Evolutionary conservation across 352 stramenopile genomes (phyloP).

Genomic region (Phytophthora aleatoria): DNA sequence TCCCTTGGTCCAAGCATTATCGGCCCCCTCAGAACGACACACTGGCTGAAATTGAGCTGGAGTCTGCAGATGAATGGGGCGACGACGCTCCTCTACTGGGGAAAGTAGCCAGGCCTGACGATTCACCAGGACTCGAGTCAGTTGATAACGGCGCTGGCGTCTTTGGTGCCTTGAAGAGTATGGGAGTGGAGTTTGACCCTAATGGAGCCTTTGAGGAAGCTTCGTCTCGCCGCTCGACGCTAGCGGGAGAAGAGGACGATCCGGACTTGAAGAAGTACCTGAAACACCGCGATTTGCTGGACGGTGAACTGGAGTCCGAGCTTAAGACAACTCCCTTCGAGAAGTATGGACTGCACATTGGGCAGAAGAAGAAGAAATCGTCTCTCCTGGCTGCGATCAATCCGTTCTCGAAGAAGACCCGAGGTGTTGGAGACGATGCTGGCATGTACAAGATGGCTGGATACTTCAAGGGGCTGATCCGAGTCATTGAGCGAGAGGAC

Average conservation of each 20-base stretch:
- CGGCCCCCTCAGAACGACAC: slow-evolving; percentile 65
- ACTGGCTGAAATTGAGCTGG: slow-evolving; percentile 72
- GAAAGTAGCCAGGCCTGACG: slow-evolving; percentile 21
- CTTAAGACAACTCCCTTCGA: slow-evolving; percentile 90
- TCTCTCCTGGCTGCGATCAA: slow-evolving; percentile 70
- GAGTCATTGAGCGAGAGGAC: slow-evolving; percentile 83
- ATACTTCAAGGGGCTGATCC: slow-evolving; percentile 92
- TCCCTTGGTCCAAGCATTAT: slow-evolving; percentile 85
- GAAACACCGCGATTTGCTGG: slow-evolving; percentile 71
- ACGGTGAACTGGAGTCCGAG: slow-evolving; percentile 71
- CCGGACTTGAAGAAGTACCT: slow-evolving; percentile 76
- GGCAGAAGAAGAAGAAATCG: slow-evolving; percentile 77
- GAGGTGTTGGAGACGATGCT: slow-evolving; percentile 38
- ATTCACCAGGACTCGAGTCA: slow-evolving; percentile 41
- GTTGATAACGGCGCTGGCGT: slow-evolving; percentile 83
- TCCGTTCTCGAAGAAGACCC: slow-evolving; percentile 71
- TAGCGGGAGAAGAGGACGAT: slow-evolving; percentile 62
- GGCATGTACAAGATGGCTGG: slow-evolving; percentile 83
- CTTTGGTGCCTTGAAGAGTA: slow-evolving; percentile 85
- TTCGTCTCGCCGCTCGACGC: slow-evolving; percentile 57
- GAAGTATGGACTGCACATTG: slow-evolving; percentile 86
- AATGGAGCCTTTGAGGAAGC: slow-evolving; percentile 62
- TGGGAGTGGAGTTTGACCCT: slow-evolving; percentile 81
- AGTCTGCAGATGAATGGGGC: slow-evolving; percentile 57
- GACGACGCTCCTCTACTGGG: slow-evolving; percentile 63